These are phyloP conservation scores for Astrothelium subdiscretum DNA, from an alignment of 495 filamentous ascomycete species.

Conservation along the genomic window DNA sequence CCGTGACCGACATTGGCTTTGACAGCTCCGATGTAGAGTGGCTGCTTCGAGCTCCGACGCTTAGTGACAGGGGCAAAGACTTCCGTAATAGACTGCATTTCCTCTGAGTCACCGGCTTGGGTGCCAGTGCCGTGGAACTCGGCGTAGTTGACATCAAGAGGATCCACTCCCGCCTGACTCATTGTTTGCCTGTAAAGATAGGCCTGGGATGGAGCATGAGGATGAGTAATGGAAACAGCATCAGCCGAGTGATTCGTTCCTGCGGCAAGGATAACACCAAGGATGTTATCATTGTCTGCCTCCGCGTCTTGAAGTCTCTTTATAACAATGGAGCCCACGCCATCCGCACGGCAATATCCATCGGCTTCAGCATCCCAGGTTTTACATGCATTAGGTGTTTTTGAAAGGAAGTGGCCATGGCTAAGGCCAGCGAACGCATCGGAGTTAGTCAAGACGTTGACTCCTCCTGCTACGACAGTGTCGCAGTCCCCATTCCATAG, in stretches of 20 bases:
- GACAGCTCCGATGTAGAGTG: slow-evolving; percentile 22
- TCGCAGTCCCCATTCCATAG: slow-evolving; percentile 12
- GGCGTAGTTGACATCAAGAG: slow-evolving; percentile 23
- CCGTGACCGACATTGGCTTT: slow-evolving; percentile 29
- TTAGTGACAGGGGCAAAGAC: slow-evolving; percentile 21
- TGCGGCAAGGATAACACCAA: slow-evolving; percentile 29
- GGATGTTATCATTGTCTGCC: slow-evolving; percentile 37
- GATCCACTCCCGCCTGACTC: slow-evolving; percentile 8
- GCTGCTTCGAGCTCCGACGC: not conserved
- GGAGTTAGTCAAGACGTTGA: slow-evolving; percentile 20
- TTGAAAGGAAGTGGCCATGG: slow-evolving; percentile 17
- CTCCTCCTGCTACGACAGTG: slow-evolving; percentile 16
- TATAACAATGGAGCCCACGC: slow-evolving; percentile 32
- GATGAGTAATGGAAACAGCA: slow-evolving; percentile 30
- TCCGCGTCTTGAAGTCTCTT: slow-evolving; percentile 38
- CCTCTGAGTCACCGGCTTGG: slow-evolving; percentile 28
- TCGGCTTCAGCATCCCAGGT: slow-evolving; percentile 17
- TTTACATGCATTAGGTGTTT: slow-evolving; percentile 16
- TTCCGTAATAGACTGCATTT: slow-evolving; percentile 26
- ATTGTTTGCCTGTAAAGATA: slow-evolving; percentile 17
- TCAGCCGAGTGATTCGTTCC: slow-evolving; percentile 32
- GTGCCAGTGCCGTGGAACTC: slow-evolving; percentile 35
- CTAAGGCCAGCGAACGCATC: slow-evolving; percentile 15
- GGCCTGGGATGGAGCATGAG: slow-evolving; percentile 21
- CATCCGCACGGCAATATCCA: slow-evolving; percentile 31